Base-by-base conservation (phyloP, 441 rosid genomes). In the Pelargonium myrrhifolium region DNA sequence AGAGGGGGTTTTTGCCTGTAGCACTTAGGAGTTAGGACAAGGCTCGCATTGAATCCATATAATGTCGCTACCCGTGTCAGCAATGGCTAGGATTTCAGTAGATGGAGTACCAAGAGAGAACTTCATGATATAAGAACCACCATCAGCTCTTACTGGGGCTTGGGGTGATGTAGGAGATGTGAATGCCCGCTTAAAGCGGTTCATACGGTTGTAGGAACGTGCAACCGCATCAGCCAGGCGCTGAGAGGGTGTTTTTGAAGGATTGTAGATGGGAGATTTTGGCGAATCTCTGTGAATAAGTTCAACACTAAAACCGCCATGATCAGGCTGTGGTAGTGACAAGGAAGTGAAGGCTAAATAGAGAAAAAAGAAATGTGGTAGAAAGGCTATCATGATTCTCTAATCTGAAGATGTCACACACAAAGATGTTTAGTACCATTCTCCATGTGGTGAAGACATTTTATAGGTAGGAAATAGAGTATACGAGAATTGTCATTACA, bases 41-140 rank as follows among this genome's bases (percentile, higher is more conserved):
- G 86, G 82, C 70, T 43, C 9, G 70, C 83, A 77, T 67, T 73
- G 83, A 2, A 75, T 71, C 85, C 85, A 77, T 65, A 71, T 72
- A 3, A 82, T 68, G 59, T 77, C 75, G 43, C 83, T 79, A 15
- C 82, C 80, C 0, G 83, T 77, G 62, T 80, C 82, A 7, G 78
- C 80, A 0, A 73, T 65, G 2, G 63, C 82, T 1, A 80, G 0
- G 9, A 72, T 65, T 8, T 20, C 7, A 12, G 74, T 17, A 1
- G 69, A 65, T 0, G 79, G 86, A 1, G 75, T 77, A 6, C 83
- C 83, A 1, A 82, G 56, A 0, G 72, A 53, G 21, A 82, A 9
- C 18, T 72, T 75, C 78, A 80, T 74, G 39, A 78, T n/a, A 69
- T 73, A 80, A 37, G 40, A 9, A 37, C 40, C 40, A 37, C 40